Conservation (phyloP, 352 stramenopile species). For the Phytopythium kandeliae region DNA sequence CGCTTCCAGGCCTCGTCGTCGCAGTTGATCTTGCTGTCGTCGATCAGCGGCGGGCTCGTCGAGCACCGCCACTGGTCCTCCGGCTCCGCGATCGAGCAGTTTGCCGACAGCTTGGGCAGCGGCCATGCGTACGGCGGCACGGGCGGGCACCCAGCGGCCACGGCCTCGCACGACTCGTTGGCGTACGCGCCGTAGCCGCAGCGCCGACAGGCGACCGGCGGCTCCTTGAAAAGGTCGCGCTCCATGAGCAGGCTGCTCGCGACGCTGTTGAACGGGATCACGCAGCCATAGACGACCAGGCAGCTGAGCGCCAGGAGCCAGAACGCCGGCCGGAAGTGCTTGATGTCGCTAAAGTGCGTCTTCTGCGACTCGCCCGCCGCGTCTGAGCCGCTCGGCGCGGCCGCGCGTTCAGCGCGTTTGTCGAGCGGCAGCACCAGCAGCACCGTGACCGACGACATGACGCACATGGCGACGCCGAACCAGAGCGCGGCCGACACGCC, state of each 20-base stretch:
- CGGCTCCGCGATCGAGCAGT: slow-evolving; percentile 65
- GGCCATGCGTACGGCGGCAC: slow-evolving; percentile 75
- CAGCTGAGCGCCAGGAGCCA: slow-evolving; percentile 89
- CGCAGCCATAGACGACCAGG: slow-evolving; percentile 90
- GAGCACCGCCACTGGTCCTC: slow-evolving; percentile 57
- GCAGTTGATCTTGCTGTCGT: slow-evolving; percentile 72
- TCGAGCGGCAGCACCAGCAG: slow-evolving; percentile 81
- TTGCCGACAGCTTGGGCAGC: slow-evolving; percentile 53
- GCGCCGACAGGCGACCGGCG: slow-evolving; percentile 33
- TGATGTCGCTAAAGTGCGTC: slow-evolving; percentile 70
- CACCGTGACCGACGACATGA: slow-evolving; percentile 58
- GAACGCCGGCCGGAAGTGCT: slow-evolving; percentile 80
- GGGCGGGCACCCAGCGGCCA: slow-evolving; percentile 43
- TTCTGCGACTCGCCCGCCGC: slow-evolving; percentile 19
- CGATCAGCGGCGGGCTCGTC: slow-evolving; percentile 49
- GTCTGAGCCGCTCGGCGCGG: slow-evolving; percentile 18
- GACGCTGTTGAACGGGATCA: slow-evolving; percentile 94
- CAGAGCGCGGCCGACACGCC: slow-evolving; percentile 79
- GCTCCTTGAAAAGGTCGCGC: slow-evolving; percentile 82
- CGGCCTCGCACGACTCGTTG: slow-evolving; percentile 39
- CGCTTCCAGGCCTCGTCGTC: slow-evolving; percentile 67
- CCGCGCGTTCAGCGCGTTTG: slow-evolving; percentile 38
- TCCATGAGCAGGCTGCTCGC: slow-evolving; percentile 90
- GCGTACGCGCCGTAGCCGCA: slow-evolving; percentile 58
- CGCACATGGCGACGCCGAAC: slow-evolving; percentile 82